Percentiles rank a stretch among this genome's conserved stretches.
Evolutionary conservation across 352 stramenopile genomes (phyloP).

Genomic region (Phytophthora pini): DNA sequence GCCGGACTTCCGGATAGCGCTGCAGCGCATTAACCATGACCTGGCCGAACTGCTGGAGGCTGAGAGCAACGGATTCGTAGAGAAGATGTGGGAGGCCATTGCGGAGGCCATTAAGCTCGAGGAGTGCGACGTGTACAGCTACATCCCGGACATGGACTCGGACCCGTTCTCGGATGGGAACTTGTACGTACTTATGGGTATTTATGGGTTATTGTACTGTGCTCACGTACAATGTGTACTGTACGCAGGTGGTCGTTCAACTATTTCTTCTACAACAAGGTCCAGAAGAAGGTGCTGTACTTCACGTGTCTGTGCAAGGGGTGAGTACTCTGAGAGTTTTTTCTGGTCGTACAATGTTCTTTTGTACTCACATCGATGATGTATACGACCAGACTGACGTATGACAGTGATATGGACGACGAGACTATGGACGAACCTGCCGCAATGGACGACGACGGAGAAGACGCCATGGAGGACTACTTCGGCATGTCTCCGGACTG

Average conservation of each 20-base stretch:
- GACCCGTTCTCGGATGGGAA: constrained; percentile 93
- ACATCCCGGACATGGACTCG: constrained; percentile 94
- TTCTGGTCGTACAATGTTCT: too few species aligned
- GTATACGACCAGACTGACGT: constrained; percentile 47
- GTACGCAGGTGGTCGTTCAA: constrained; percentile 92
- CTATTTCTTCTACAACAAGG: constrained; percentile 96
- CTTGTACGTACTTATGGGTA: constrained; percentile 51
- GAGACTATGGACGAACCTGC: constrained; percentile 81
- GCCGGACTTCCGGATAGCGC: constrained; percentile 81
- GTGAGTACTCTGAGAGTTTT: constrained; percentile 35
- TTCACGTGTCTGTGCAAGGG: constrained; percentile 93
- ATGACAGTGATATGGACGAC: constrained; percentile 78
- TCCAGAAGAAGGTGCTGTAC: constrained; percentile 94
- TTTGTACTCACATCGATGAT: too few species aligned
- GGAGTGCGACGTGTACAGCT: constrained; percentile 93
- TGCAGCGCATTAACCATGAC: constrained; percentile 91
- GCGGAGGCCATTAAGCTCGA: constrained; percentile 87
- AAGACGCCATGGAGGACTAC: constrained; percentile 85
- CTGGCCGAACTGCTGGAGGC: constrained; percentile 94
- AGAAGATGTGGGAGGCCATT: constrained; percentile 97
- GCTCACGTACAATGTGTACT: background rate
- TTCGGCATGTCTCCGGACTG: constrained; percentile 89
- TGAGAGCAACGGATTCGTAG: constrained; percentile 98
- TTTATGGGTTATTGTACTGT: constrained; percentile 13
- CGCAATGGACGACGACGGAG: constrained; percentile 73